phyloP scores from a whole-genome alignment of 495 filamentous ascomycete genomes.

The Daldinia childiae region DNA sequence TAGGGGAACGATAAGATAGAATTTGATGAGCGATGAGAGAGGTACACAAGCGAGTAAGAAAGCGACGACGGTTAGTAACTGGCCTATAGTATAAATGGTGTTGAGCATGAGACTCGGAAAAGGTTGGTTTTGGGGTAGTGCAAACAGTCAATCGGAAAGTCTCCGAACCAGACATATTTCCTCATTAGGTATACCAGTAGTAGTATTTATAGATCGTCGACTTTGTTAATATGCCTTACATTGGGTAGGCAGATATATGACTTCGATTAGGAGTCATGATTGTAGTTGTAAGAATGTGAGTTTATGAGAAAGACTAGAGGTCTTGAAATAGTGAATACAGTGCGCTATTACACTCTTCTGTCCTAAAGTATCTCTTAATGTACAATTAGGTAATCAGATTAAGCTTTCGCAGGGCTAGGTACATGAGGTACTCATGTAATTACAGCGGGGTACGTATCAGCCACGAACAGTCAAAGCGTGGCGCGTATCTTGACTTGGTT shows the following conservation, averaged over 20 bases:
- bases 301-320: background rate
- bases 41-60: background rate
- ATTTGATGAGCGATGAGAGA: background rate
- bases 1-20: background rate
- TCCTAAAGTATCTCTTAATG: background rate
- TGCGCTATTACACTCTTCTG: background rate
- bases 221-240: background rate
- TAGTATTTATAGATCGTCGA: background rate
- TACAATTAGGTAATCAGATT: background rate
- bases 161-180: background rate
- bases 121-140: background rate
- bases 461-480: background rate
- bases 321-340: background rate
- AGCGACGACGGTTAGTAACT: background rate
- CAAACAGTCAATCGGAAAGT: background rate
- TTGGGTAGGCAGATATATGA: background rate
- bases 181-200: background rate
- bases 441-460: background rate
- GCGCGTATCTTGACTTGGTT: background rate
- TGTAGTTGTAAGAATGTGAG: background rate
- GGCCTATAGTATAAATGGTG: background rate
- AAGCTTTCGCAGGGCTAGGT: background rate
- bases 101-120: background rate
- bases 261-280: background rate
- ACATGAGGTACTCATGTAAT: background rate